Evolutionary conservation across 257 asterid genomes (phyloP).

Genomic region (Capsicum baccatum): DNA sequence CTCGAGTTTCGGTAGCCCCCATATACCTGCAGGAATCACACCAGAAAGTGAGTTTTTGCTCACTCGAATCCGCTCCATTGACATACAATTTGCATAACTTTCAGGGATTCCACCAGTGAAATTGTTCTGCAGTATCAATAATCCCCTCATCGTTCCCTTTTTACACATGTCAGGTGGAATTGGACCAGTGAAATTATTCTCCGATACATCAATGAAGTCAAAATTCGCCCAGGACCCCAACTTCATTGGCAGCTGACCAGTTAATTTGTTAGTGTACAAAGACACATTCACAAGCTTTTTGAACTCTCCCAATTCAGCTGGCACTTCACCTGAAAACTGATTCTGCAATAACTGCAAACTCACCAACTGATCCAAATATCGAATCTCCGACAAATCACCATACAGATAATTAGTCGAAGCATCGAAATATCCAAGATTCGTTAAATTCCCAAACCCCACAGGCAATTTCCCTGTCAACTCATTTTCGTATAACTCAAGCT

Average conservation of each 20-base stretch:
- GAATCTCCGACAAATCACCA: slow-evolving; percentile 68
- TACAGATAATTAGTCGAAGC: slow-evolving; percentile 65
- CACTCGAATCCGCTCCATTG: slow-evolving; percentile 66
- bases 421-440: slow-evolving; percentile 69
- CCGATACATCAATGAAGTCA: slow-evolving; percentile 70
- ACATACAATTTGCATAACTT: slow-evolving; percentile 59
- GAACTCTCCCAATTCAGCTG: slow-evolving; percentile 77
- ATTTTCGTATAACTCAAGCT: slow-evolving; percentile 69
- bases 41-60: slow-evolving; percentile 70
- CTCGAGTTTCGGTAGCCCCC: slow-evolving; percentile 66
- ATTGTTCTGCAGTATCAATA: slow-evolving; percentile 64
- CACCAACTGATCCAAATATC: slow-evolving; percentile 52
- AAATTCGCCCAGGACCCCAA: slow-evolving; percentile 85
- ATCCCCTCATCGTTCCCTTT: slow-evolving; percentile 59
- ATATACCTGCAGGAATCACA: slow-evolving; percentile 68
- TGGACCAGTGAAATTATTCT: slow-evolving; percentile 66
- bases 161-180: slow-evolving; percentile 96
- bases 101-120: slow-evolving; percentile 80
- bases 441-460: slow-evolving; percentile 62
- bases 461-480: slow-evolving; percentile 70
- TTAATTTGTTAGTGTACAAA: slow-evolving; percentile 62
- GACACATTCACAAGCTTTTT: slow-evolving; percentile 64
- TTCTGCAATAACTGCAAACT: slow-evolving; percentile 73
- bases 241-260: slow-evolving; percentile 64
- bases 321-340: slow-evolving; percentile 70